A percentile compares a stretch with the other conserved stretches of the same genome.
phyloP scores from a whole-genome alignment of 202 grass and related monocot genomes.

The Musa balbisiana region DNA sequence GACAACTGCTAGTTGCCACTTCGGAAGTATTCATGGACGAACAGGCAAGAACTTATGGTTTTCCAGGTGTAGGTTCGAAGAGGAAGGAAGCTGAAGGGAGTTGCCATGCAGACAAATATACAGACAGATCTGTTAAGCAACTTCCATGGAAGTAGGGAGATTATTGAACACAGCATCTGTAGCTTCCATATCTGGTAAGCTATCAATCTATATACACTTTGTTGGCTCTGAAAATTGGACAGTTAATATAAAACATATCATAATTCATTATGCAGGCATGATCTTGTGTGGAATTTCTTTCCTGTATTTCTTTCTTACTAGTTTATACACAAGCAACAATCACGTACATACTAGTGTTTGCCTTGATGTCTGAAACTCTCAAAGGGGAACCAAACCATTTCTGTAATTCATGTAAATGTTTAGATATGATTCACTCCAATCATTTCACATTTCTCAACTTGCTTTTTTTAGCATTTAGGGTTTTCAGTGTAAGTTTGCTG shows the following conservation, averaged over 20 bases:
- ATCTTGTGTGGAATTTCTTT: not conserved
- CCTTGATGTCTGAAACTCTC: conserved; percentile 2
- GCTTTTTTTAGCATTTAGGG: too few relatives aligned
- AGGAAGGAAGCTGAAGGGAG: conserved; percentile 22
- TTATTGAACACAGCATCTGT: not conserved
- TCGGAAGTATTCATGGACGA: conserved; percentile 19
- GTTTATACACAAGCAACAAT: conserved; percentile 10
- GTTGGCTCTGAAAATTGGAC: not conserved
- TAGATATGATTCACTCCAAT: not conserved
- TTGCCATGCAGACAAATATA: not conserved
- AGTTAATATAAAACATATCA: not conserved
- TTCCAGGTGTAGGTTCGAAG: conserved; percentile 7
- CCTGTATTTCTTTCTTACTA: not conserved
- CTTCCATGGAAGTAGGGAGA: not conserved
- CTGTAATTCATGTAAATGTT: conserved; percentile 19
- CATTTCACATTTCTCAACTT: not conserved
- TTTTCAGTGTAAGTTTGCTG: too few relatives aligned
- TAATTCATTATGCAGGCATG: conserved; percentile 13
- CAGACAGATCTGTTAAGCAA: conserved; percentile 9
- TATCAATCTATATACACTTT: not conserved
- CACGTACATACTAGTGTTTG: conserved; percentile 2
- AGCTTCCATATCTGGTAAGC: conserved; percentile 6
- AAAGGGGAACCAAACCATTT: not conserved
- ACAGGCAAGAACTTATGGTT: conserved; percentile 13
- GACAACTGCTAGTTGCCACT: conserved; percentile 8